Conservation (phyloP, 257 asterid genomes). For the Forsythia viridissima region DNA sequence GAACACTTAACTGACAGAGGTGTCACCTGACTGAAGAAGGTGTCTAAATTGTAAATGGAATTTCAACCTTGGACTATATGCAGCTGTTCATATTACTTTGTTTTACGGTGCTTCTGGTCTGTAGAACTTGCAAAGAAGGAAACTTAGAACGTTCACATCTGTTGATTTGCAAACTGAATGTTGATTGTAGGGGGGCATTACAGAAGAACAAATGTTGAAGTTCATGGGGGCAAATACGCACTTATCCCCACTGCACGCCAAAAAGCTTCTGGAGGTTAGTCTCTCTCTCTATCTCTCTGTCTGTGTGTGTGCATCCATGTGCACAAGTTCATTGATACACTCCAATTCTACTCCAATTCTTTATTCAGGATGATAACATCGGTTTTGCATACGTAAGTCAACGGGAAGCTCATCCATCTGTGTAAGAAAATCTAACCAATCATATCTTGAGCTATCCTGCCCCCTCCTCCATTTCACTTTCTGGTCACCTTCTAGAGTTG, state of each 20-base stretch:
- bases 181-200: slow-evolving; percentile 80
- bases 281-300: not conserved
- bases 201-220: slow-evolving; percentile 97
- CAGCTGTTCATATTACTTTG: not conserved
- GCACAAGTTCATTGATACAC: too few species aligned
- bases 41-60: too few species aligned
- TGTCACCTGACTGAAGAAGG: too few species aligned
- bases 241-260: slow-evolving; percentile 72
- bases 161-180: slow-evolving; percentile 10
- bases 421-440: slow-evolving; percentile 56
- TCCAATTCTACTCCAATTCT: slow-evolving; percentile 16
- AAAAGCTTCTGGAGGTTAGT: slow-evolving; percentile 77
- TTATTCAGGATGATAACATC: slow-evolving; percentile 76
- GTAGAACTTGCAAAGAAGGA: not conserved
- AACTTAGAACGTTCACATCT: not conserved
- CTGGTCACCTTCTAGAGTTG: slow-evolving; percentile 14
- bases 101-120: slow-evolving; percentile 15
- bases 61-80: not conserved
- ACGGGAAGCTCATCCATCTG: slow-evolving; percentile 88
- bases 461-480: not conserved
- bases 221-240: slow-evolving; percentile 91
- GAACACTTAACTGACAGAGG: not conserved
- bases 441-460: slow-evolving; percentile 17
- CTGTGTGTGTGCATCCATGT: not conserved
- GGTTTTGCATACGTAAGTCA: slow-evolving; percentile 96